Evolutionary conservation across 805 yeast species (phyloP).

Genomic region (Hanseniaspora vineae): DNA sequence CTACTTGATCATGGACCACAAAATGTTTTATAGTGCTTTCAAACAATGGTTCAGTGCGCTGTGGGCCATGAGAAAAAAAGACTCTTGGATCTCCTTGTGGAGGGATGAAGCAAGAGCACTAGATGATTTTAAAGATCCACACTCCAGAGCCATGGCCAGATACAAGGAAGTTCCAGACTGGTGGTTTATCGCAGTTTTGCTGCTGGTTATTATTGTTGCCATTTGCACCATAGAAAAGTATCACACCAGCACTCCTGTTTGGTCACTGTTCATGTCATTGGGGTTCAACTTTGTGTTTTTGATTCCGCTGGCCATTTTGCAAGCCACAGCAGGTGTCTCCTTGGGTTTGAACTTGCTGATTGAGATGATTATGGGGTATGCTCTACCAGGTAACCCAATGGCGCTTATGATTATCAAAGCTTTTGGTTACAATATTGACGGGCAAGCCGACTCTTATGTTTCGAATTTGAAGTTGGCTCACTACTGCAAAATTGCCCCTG

Average conservation of each 20-base stretch:
- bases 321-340: slow-evolving; percentile 42
- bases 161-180: too few relatives aligned
- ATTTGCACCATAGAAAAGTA: slow-evolving; percentile 27
- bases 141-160: too few relatives aligned
- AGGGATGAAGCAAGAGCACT: slow-evolving; percentile 18
- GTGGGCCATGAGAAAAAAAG: slow-evolving; percentile 8
- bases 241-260: slow-evolving; percentile 47
- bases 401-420: slow-evolving; percentile 44
- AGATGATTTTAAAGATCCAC: slow-evolving; percentile 1
- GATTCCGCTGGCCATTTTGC: slow-evolving; percentile 45
- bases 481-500: slow-evolving; percentile 46
- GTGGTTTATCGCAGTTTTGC: slow-evolving; percentile 15
- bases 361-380: slow-evolving; percentile 47
- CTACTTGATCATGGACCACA: slow-evolving; percentile 34
- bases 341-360: slow-evolving; percentile 49
- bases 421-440: slow-evolving; percentile 39
- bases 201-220: slow-evolving; percentile 30
- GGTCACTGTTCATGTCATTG: slow-evolving; percentile 47
- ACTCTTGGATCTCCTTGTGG: slow-evolving; percentile 18
- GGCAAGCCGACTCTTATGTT: slow-evolving; percentile 39
- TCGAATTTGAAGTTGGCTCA: slow-evolving; percentile 44
- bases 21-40: slow-evolving; percentile 26
- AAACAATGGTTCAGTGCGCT: slow-evolving; percentile 14
- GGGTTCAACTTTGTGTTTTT: slow-evolving; percentile 39
- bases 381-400: slow-evolving; percentile 40